Percentiles rank a stretch among this genome's conserved stretches.
Conservation (phyloP, 2,329 filamentous ascomycete species). For the Zopfia rhizophila region DNA sequence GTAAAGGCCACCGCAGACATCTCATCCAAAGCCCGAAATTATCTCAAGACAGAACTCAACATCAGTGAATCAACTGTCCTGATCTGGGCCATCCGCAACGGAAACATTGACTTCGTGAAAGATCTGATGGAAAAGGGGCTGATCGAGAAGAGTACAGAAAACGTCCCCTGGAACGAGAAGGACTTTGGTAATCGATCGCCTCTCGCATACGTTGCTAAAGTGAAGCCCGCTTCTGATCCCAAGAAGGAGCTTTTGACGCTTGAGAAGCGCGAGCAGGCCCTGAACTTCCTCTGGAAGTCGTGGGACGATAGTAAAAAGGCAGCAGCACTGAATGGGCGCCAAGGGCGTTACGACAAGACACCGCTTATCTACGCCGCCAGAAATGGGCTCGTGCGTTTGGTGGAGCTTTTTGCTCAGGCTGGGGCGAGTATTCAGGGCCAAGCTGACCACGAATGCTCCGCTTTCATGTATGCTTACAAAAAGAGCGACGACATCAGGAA, state of each 20-base stretch:
- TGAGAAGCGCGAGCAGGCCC: too few relatives aligned
- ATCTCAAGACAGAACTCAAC: too few relatives aligned
- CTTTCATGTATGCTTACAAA: constrained; percentile 2
- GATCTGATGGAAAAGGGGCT: not conserved
- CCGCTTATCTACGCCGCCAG: constrained; percentile 3
- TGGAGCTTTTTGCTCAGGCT: not conserved
- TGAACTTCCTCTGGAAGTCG: too few relatives aligned
- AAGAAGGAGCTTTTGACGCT: too few relatives aligned
- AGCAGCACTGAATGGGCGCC: constrained; percentile 2
- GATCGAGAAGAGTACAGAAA: too few relatives aligned
- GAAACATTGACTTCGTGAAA: too few relatives aligned
- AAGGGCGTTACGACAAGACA: constrained; percentile 4
- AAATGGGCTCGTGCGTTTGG: not conserved
- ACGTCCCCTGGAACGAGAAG: constrained; percentile 1
- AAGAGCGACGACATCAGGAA: not conserved
- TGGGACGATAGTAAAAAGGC: too few relatives aligned
- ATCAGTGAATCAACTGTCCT: too few relatives aligned
- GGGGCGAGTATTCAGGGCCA: not conserved
- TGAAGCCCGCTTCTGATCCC: too few relatives aligned
- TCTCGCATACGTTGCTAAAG: constrained; percentile 3
- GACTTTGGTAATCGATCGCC: constrained; percentile 1
- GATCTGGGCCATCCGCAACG: too few relatives aligned
- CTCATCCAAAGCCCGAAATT: too few relatives aligned
- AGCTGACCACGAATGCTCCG: not conserved
- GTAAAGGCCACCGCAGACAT: too few relatives aligned